Conservation (phyloP, 352 stramenopile genomes). For the Pythium guiyangense region DNA sequence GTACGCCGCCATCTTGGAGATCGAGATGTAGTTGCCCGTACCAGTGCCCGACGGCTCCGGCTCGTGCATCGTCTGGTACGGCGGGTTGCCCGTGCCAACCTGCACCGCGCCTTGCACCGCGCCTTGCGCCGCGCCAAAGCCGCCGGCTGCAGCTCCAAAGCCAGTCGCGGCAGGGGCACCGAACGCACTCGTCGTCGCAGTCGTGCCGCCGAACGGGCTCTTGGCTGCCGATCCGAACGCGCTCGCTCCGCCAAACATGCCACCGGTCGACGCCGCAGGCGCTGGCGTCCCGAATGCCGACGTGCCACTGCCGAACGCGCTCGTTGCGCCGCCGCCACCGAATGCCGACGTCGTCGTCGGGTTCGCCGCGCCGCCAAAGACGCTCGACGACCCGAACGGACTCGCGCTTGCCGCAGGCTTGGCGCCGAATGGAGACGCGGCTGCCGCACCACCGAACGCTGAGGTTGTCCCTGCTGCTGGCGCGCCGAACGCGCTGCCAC, state of each 20-base stretch:
- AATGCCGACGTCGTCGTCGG: constrained; percentile 30
- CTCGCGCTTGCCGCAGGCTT: constrained; percentile 49
- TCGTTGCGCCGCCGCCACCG: constrained; percentile 3
- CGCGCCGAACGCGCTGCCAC: constrained; percentile 14
- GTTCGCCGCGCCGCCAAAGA: constrained; percentile 36
- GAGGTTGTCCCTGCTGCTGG: constrained; percentile 11
- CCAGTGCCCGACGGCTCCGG: constrained; percentile 54
- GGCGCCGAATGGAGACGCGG: constrained; percentile 47
- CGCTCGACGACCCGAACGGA: constrained; percentile 46
- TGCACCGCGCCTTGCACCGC: no score
- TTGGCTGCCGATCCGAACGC: constrained; percentile 43
- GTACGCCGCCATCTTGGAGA: constrained; percentile 36
- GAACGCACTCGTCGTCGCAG: constrained; percentile 41
- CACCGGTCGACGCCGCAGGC: constrained; percentile 13
- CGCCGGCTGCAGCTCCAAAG: constrained; percentile 13
- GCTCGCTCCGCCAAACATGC: constrained; percentile 30
- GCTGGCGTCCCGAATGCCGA: constrained; percentile 32
- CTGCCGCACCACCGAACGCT: constrained; percentile 22
- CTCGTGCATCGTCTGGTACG: constrained; percentile 66
- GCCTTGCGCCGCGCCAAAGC: constrained; percentile 29
- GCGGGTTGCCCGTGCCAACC: constrained; percentile 66
- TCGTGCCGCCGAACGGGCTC: constrained; percentile 39
- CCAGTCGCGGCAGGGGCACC: constrained; percentile 30
- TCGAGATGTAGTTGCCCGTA: constrained; percentile 43
- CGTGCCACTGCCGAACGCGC: constrained; percentile 18